These are phyloP conservation scores for Phytophthora litchii DNA, from an alignment of 352 stramenopile genomes.

Conservation along the genomic window DNA sequence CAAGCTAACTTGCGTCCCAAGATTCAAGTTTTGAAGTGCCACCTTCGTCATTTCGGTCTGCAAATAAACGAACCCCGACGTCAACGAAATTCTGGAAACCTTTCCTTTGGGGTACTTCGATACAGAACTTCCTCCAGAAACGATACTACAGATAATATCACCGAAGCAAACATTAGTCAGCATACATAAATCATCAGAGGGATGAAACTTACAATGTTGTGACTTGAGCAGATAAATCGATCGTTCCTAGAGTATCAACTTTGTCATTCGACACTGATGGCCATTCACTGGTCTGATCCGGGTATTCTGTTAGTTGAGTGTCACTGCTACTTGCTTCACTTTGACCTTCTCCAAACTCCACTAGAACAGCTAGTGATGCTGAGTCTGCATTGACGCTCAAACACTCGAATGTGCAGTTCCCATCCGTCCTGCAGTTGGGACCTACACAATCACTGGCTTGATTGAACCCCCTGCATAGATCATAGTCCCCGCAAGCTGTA, in stretches of 20 bases:
- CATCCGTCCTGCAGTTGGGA: slow-evolving; percentile 17
- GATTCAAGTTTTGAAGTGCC: slow-evolving; percentile 9
- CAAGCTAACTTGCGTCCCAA: slow-evolving; percentile 5
- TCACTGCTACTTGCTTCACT: slow-evolving; percentile 7
- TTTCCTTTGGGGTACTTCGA: slow-evolving; percentile 13
- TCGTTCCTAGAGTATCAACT: slow-evolving; percentile 11
- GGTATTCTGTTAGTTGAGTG: slow-evolving; percentile 1
- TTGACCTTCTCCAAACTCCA: slow-evolving; percentile 26
- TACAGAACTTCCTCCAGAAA: slow-evolving; percentile 6
- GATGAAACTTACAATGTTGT: slow-evolving; percentile 9
- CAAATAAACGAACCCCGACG: slow-evolving; percentile 6
- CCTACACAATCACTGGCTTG: slow-evolving; percentile 15
- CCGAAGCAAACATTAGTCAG: not conserved
- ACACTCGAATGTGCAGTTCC: slow-evolving; percentile 27
- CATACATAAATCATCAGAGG: not conserved
- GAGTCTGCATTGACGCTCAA: slow-evolving; percentile 12
- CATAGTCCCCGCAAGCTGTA: slow-evolving; percentile 14
- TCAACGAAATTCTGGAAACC: slow-evolving; percentile 13
- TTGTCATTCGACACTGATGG: slow-evolving; percentile 9
- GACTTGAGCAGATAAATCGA: slow-evolving; percentile 7
- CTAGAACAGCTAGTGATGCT: slow-evolving; percentile 15
- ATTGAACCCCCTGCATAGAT: slow-evolving; percentile 18
- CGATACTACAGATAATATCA: slow-evolving; percentile 1
- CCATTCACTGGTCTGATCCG: slow-evolving; percentile 5
- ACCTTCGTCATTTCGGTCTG: slow-evolving; percentile 9